These are phyloP conservation scores for Polychaeton citri DNA, from an alignment of 2,329 filamentous ascomycete species.

Conservation along the genomic window DNA sequence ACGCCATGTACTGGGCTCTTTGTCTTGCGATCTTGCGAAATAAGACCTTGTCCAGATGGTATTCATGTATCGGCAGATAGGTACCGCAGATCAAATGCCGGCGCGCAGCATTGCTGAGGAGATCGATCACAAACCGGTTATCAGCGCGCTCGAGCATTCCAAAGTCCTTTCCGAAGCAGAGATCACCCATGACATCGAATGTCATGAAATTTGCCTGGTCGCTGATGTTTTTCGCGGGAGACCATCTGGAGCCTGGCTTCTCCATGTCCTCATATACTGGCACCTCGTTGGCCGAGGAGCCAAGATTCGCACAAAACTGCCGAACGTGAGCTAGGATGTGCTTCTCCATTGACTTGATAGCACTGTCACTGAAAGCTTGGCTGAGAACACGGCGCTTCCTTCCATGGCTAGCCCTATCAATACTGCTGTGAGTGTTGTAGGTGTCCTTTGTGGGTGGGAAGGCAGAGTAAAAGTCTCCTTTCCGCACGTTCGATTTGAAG, in stretches of 20 bases:
- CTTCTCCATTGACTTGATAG: slow-evolving; percentile 33
- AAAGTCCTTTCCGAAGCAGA: slow-evolving; percentile 29
- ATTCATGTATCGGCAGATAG: slow-evolving; percentile 26
- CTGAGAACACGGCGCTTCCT: slow-evolving; percentile 33
- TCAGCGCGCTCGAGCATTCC: slow-evolving; percentile 27
- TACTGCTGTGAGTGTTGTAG: slow-evolving; percentile 30
- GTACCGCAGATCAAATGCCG: slow-evolving; percentile 25
- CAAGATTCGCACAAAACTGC: slow-evolving; percentile 22
- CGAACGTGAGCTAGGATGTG: slow-evolving; percentile 31
- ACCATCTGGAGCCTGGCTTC: slow-evolving; percentile 29
- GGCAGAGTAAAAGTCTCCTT: slow-evolving; percentile 35
- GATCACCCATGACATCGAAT: slow-evolving; percentile 38
- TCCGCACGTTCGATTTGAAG: slow-evolving; percentile 34
- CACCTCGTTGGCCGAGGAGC: slow-evolving; percentile 15
- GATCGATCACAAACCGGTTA: slow-evolving; percentile 19
- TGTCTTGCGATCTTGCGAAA: slow-evolving; percentile 31
- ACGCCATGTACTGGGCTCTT: slow-evolving; percentile 28
- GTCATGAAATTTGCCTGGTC: slow-evolving; percentile 28
- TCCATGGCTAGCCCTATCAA: slow-evolving; percentile 33
- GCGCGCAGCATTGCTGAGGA: slow-evolving; percentile 10
- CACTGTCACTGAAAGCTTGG: slow-evolving; percentile 33
- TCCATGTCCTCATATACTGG: slow-evolving; percentile 1
- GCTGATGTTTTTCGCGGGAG: slow-evolving; percentile 29
- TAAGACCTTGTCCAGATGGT: slow-evolving; percentile 27
- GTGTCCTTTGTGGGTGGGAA: slow-evolving; percentile 30